phyloP scores from a whole-genome alignment of 768 basidiomycete genomes.

The Amanita exitialis region DNA sequence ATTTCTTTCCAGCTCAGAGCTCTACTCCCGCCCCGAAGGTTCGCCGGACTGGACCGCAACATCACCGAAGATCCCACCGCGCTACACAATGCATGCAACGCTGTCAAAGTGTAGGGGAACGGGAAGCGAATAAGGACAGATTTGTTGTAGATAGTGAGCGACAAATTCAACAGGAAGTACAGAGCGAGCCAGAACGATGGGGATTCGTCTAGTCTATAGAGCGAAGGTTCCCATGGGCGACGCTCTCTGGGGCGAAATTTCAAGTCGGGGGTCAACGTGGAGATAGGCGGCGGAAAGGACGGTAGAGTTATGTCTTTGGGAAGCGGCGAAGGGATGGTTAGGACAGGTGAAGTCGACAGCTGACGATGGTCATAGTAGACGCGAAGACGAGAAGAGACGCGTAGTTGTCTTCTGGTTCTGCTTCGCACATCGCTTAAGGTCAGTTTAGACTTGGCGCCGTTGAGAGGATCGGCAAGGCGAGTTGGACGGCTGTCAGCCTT shows the following conservation, averaged over 20 bases:
- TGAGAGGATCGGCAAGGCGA: not conserved
- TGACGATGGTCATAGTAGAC: not conserved
- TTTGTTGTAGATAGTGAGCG: slow-evolving; percentile 94
- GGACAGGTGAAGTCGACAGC: not conserved
- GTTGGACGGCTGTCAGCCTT: not conserved
- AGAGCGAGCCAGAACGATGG: slow-evolving; percentile 52
- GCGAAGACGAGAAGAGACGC: slow-evolving; percentile 1
- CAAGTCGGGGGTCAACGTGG: not conserved
- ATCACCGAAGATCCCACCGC: slow-evolving; percentile 70
- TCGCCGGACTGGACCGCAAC: slow-evolving; percentile 23
- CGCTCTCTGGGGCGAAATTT: not conserved
- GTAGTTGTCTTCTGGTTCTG: not conserved
- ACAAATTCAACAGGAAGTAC: slow-evolving; percentile 88
- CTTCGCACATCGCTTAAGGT: not conserved
- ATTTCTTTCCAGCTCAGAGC: slow-evolving; percentile 42
- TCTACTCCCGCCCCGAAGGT: slow-evolving; percentile 6
- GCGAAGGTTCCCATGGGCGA: not conserved
- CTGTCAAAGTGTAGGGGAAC: slow-evolving; percentile 93
- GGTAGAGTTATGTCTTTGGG: not conserved
- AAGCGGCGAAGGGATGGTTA: not conserved
- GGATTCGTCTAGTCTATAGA: slow-evolving; percentile 9
- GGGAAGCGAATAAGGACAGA: slow-evolving; percentile 85
- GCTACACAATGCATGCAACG: slow-evolving; percentile 82
- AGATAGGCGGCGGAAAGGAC: not conserved
- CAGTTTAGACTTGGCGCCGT: not conserved